A percentile compares a stretch with the other conserved stretches of the same genome.
phyloP scores from a whole-genome alignment of 2,329 filamentous ascomycete species.

The Domatiomyces globalis region DNA sequence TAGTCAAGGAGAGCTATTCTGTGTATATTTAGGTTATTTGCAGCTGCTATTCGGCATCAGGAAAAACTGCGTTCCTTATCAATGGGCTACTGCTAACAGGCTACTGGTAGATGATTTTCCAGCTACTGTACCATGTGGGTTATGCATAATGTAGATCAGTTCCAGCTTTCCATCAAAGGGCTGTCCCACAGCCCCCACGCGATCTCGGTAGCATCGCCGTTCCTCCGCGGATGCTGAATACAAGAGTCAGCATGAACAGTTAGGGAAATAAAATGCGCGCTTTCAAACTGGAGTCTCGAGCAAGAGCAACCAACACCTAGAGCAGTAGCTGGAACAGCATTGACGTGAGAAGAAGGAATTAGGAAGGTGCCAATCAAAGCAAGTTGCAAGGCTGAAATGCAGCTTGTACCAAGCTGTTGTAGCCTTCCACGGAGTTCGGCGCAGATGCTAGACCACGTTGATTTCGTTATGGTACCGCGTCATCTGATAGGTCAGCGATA shows the following conservation, averaged over 20 bases:
- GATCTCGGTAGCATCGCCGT: neutral
- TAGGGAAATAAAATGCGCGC: too few species aligned
- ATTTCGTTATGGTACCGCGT: neutral
- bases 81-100: neutral
- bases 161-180: neutral
- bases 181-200: neutral
- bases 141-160: too few species aligned
- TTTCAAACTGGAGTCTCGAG: neutral
- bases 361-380: neutral
- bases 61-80: neutral
- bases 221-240: neutral
- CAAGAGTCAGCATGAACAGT: neutral
- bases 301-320: too few species aligned
- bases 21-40: too few species aligned
- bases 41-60: neutral
- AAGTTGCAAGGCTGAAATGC: too few species aligned
- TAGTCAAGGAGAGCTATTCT: too few species aligned
- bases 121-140: neutral
- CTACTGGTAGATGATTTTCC: neutral
- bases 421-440: neutral
- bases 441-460: neutral
- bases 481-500: neutral
- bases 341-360: neutral
- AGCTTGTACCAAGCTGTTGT: neutral
- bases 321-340: too few species aligned